Base-by-base conservation (phyloP, 1,284 basidiomycete genomes). In the Ustilago tritici region DNA sequence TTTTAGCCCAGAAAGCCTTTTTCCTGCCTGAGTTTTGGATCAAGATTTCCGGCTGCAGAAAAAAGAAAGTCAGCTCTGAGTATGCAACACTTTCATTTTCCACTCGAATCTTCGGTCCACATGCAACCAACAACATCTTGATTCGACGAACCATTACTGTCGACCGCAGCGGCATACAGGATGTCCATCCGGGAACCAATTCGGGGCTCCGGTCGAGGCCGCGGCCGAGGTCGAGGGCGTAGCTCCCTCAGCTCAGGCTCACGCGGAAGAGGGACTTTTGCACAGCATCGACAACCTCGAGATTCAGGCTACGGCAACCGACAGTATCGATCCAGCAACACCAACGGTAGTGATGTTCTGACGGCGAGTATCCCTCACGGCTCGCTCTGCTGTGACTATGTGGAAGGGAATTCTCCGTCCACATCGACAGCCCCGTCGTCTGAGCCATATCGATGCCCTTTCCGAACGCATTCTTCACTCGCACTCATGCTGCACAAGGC, bases 401-500 rank as follows among this genome's bases (percentile, higher is more conserved):
- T 74, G 7, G 76, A 77, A 56, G 67, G 60, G 8, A 65, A 65
- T 28, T 70, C 69, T 23, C 61, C 65, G n/a, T 66, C 68, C 4
- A 61, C 61, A 0, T 68, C 70, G 32, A 34, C 63, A 11, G 60
- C 63, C 4, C 53, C 66, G n/a, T 31, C 66, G 14, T 56, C 55
- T 17, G 62, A 52, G 4, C 50, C 66, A 7, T 52, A 34, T 15
- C 61, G 59, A 47, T 82, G 80, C 60, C 43, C 32, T n/a, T 82
- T 76, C 40, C 66, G 64, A 43, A 63, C 60, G 4, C 47, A 61
- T 31, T 79, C 79, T 7, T 56, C 70, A 5, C 56, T 81, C 10
- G 65, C 71, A 15, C 66, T 85, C 5, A 77, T 75, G 68, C 79
- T 85, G 1, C 84, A 85, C 70, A 80, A 79, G 46, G 83, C 83